Conservation (phyloP, 2,329 filamentous ascomycete species). For the Penicillium sp. region DNA sequence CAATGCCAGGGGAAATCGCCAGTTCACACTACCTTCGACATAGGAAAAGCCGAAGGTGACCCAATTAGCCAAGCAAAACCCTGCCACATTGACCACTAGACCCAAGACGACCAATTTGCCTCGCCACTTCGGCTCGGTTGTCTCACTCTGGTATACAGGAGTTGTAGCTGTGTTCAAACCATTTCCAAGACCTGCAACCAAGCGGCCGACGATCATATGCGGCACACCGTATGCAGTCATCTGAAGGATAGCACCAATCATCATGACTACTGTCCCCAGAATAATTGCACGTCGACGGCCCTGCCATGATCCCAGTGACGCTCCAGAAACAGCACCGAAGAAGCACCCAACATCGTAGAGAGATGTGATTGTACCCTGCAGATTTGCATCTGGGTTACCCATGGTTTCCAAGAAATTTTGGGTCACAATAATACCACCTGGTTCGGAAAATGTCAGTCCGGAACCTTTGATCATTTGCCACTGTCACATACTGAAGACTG, state of each 20-base stretch:
- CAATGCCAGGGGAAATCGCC: slow-evolving; percentile 7
- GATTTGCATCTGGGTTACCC: slow-evolving; percentile 5
- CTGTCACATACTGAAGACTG: slow-evolving; percentile 1
- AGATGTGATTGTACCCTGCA: slow-evolving; percentile 9
- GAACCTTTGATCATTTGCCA: background rate
- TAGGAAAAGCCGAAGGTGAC: slow-evolving; percentile 24
- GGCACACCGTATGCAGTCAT: slow-evolving; percentile 28
- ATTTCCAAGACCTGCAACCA: slow-evolving; percentile 52
- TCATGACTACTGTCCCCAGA: slow-evolving; percentile 20
- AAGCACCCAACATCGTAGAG: slow-evolving; percentile 31
- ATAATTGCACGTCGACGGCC: slow-evolving; percentile 28
- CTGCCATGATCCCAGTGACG: slow-evolving; percentile 19
- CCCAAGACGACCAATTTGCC: slow-evolving; percentile 46
- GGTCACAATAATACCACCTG: slow-evolving; percentile 26
- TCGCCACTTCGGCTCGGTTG: slow-evolving; percentile 44
- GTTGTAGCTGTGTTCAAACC: slow-evolving; percentile 51
- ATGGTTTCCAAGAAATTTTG: slow-evolving; percentile 23
- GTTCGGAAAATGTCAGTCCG: slow-evolving; percentile 5
- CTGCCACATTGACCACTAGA: slow-evolving; percentile 42
- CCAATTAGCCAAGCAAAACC: slow-evolving; percentile 2
- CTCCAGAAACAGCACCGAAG: slow-evolving; percentile 25
- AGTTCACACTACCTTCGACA: slow-evolving; percentile 1
- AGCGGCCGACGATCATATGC: slow-evolving; percentile 46
- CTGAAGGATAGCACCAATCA: slow-evolving; percentile 31
- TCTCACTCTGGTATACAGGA: slow-evolving; percentile 52